phyloP scores from a whole-genome alignment of 306 rosid genomes.

The Betula pendula region DNA sequence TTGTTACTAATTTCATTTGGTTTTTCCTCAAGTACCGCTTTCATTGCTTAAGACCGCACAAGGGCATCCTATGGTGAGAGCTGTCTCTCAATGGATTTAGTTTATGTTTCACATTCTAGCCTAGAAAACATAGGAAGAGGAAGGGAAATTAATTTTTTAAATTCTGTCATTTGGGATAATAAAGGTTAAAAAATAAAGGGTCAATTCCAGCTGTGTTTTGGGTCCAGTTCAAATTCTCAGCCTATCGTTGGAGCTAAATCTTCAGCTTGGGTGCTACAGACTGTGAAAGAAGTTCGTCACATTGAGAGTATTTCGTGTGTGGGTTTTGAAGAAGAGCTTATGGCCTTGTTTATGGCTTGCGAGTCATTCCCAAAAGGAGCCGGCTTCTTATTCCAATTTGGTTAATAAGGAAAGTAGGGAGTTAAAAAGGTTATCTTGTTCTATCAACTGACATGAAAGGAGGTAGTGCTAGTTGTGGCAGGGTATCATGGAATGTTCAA shows the following conservation, averaged over 20 bases:
- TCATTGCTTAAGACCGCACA: conserved; percentile 16
- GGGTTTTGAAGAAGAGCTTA: no score
- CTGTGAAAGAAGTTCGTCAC: no score
- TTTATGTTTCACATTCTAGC: not conserved
- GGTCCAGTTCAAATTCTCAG: not conserved
- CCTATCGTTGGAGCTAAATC: not conserved
- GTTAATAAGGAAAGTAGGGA: no score
- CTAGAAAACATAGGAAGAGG: conserved; percentile 14
- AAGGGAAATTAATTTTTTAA: not conserved
- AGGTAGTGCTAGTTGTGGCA: no score
- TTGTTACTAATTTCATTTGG: not conserved
- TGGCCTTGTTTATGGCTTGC: no score
- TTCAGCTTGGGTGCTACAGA: no score
- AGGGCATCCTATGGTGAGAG: conserved; percentile 10
- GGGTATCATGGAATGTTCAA: no score
- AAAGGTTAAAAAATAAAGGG: not conserved
- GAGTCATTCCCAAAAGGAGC: no score
- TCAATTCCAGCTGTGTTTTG: not conserved
- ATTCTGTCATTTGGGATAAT: not conserved
- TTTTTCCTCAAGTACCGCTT: conserved; percentile 10
- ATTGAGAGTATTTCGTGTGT: no score
- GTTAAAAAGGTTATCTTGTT: no score
- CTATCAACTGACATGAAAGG: no score
- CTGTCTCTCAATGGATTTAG: not conserved
- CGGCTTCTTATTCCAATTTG: no score